phyloP scores from a whole-genome alignment of 2,329 filamentous ascomycete genomes.

The Ascochyta viciae-villosae region DNA sequence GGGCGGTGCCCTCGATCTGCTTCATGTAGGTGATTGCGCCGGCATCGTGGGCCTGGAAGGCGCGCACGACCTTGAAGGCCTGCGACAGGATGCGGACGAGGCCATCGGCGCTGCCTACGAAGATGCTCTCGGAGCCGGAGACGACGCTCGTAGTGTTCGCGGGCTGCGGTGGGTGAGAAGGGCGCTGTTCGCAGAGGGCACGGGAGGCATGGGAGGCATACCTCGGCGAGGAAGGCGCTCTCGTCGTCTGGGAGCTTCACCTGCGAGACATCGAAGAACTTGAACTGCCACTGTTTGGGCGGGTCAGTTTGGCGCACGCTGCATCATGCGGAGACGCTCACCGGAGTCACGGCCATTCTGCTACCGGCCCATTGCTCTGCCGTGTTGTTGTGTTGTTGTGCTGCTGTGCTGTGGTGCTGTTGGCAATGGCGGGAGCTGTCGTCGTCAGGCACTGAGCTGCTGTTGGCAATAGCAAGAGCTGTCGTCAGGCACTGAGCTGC shows the following conservation, averaged over 20 bases:
- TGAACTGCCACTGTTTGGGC: constrained; percentile 89
- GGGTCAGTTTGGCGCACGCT: constrained; percentile 35
- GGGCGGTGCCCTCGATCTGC: constrained; percentile 84
- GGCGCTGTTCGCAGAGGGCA: constrained; percentile 9
- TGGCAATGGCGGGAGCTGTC: constrained; percentile 30
- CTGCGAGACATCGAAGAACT: constrained; percentile 96
- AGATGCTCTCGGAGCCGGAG: constrained; percentile 87
- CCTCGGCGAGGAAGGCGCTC: constrained; percentile 78
- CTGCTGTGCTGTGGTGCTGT: neutral
- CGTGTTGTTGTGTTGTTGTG: constrained; percentile 5
- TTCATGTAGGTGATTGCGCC: constrained; percentile 88
- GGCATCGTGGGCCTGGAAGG: constrained; percentile 84
- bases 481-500: too few species aligned
- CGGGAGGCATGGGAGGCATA: constrained; percentile 60
- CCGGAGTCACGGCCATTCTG: constrained; percentile 54
- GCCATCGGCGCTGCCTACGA: constrained; percentile 86
- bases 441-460: constrained; percentile 5
- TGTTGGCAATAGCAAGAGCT: constrained; percentile 26
- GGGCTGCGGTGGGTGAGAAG: constrained; percentile 48
- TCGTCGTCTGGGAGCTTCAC: constrained; percentile 82
- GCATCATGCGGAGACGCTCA: constrained; percentile 21
- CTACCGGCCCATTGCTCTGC: constrained; percentile 26
- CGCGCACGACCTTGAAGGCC: constrained; percentile 83
- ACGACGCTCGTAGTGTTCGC: constrained; percentile 81
- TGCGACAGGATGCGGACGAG: constrained; percentile 86